These are phyloP conservation scores for Psilocybe azurescens DNA, from an alignment of 768 basidiomycete genomes.

Conservation along the genomic window DNA sequence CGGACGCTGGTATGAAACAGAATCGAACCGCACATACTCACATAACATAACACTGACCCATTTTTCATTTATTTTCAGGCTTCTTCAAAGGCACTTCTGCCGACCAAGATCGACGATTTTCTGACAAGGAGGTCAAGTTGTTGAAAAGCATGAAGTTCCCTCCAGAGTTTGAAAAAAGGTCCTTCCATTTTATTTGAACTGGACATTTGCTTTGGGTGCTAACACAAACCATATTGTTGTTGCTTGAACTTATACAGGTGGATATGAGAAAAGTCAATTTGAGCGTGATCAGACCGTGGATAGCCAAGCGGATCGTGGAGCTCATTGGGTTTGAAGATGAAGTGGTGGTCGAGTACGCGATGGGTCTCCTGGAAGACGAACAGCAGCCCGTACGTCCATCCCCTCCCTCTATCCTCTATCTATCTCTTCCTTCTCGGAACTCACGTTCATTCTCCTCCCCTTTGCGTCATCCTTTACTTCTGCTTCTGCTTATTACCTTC, in stretches of 20 bases:
- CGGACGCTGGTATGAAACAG: conserved; percentile 56
- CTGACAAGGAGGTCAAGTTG: conserved; percentile 92
- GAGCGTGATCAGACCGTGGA: conserved; percentile 92
- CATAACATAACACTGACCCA: too few species aligned
- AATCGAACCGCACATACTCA: too few species aligned
- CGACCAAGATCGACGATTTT: conserved; percentile 91
- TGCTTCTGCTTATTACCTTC: too few species aligned
- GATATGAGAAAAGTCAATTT: conserved; percentile 97
- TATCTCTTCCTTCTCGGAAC: too few species aligned
- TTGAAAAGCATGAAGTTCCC: conserved; percentile 93
- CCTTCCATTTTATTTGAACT: background rate
- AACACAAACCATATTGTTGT: background rate
- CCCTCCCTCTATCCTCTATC: background rate
- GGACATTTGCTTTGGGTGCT: background rate
- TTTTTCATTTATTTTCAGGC: conserved; percentile 41
- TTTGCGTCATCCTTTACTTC: too few species aligned
- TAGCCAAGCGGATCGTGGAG: conserved; percentile 90
- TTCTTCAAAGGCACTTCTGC: conserved; percentile 93
- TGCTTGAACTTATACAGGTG: conserved; percentile 51
- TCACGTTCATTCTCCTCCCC: too few species aligned
- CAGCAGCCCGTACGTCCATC: conserved; percentile 69
- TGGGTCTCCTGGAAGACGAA: conserved; percentile 90
- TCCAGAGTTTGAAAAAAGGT: conserved; percentile 86
- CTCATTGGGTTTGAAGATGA: conserved; percentile 96
- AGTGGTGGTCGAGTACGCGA: conserved; percentile 94